Evolutionary conservation across 1,284 basidiomycete species (phyloP).

Genomic region (Mycena sp.): DNA sequence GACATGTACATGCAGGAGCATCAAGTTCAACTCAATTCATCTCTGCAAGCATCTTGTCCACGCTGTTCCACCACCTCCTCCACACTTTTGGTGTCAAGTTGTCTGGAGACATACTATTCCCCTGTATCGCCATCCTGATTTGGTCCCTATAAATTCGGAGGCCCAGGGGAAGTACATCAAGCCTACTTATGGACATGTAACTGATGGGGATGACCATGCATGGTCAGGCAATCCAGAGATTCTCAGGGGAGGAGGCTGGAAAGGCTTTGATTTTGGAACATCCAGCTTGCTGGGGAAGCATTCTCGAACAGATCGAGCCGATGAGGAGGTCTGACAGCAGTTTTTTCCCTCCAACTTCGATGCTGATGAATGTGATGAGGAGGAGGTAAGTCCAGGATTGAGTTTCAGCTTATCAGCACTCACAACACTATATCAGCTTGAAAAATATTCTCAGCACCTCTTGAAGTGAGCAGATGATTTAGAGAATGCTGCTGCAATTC

Average conservation of each 20-base stretch:
- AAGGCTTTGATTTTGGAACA: not conserved
- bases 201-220: conserved; percentile 17
- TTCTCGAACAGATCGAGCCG: not conserved
- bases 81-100: conserved; percentile 33
- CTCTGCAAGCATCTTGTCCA: conserved; percentile 48
- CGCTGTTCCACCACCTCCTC: conserved; percentile 26
- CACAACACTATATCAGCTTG: conserved; percentile 6
- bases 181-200: not conserved
- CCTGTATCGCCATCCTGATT: conserved; percentile 10
- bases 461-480: not conserved
- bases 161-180: not conserved
- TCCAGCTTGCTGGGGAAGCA: not conserved
- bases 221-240: not conserved
- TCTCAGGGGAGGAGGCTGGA: not conserved
- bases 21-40: conserved; percentile 39
- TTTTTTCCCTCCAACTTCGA: not conserved
- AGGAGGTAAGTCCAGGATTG: not conserved
- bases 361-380: not conserved
- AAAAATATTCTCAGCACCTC: not conserved
- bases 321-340: not conserved
- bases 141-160: not conserved
- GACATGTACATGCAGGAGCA: conserved; percentile 38
- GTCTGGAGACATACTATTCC: conserved; percentile 26
- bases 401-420: not conserved
- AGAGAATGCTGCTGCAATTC: not conserved